A percentile compares a stretch with the other conserved stretches of the same genome.
These are phyloP conservation scores for Boletus bicolor DNA, from an alignment of 768 basidiomycete genomes.

Conservation along the genomic window DNA sequence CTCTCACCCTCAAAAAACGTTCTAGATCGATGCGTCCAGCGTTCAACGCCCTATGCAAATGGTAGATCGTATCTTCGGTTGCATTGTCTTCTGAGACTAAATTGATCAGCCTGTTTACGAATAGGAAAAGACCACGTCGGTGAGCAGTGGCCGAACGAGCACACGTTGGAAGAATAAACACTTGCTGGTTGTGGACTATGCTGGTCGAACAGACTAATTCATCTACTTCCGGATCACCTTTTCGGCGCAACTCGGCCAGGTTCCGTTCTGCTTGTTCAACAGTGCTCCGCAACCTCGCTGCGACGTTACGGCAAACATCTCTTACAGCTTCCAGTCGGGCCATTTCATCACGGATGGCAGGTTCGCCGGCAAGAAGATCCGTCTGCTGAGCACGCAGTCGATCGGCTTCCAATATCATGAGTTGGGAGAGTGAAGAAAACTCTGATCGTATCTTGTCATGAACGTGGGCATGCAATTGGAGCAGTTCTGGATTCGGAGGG, in stretches of 20 bases:
- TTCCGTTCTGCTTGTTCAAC: slow-evolving; percentile 70
- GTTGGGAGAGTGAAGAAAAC: slow-evolving; percentile 64
- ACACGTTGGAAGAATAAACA: background rate
- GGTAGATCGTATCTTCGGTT: slow-evolving; percentile 97
- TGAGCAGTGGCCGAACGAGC: slow-evolving; percentile 13
- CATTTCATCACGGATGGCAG: slow-evolving; percentile 96
- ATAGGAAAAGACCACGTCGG: background rate
- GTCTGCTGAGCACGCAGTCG: slow-evolving; percentile 75
- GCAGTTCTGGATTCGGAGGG: slow-evolving; percentile 86
- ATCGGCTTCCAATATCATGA: slow-evolving; percentile 63
- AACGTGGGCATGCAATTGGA: slow-evolving; percentile 74
- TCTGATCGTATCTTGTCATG: slow-evolving; percentile 73
- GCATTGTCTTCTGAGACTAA: slow-evolving; percentile 99
- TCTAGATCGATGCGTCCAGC: slow-evolving; percentile 91
- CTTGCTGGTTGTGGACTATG: slow-evolving; percentile 95
- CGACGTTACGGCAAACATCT: slow-evolving; percentile 83
- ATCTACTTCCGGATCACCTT: slow-evolving; percentile 92
- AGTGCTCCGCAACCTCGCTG: slow-evolving; percentile 57
- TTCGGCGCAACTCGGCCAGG: slow-evolving; percentile 71
- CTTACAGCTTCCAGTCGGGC: slow-evolving; percentile 88
- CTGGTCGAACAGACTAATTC: slow-evolving; percentile 94
- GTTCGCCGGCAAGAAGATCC: slow-evolving; percentile 86
- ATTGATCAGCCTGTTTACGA: slow-evolving; percentile 71
- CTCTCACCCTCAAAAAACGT: slow-evolving; percentile 80
- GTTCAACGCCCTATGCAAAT: slow-evolving; percentile 91